Evolutionary conservation across 2,329 filamentous ascomycete genomes (phyloP), one percentile per base, ranked within the genome.

Genomic region (Diaporthe australafricana): DNA sequence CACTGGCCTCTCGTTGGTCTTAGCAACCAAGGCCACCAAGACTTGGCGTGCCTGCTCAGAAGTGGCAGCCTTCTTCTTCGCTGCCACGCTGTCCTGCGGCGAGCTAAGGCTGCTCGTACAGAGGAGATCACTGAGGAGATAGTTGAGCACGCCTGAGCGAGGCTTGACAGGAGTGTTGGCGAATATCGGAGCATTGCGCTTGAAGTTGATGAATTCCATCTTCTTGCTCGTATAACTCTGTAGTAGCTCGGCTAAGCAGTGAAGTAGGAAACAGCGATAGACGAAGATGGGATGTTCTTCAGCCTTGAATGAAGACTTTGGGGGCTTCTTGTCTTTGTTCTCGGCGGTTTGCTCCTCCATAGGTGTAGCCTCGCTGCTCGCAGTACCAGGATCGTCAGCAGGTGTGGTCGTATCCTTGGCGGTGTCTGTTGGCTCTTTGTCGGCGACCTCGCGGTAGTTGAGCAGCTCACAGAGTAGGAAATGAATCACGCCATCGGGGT

Each of bases 201-300:
- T 98, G 84, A 98, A 99, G 81, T 98, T 98, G 85, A 99, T 98
- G 80, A 99, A 98, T 80, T 99, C 97, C 53, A 99, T 90, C 86
- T 99, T 99, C 11, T 95, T 94, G 68, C 95, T 91, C 76, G 95
- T 98, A 84, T 98, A 99, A 78, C 93, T 97, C 71, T 93, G 91
- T 17, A 99, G 86, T 17, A 99, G 89, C 81, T 99, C 96, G 0
- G 94, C 92, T 48, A 99, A 85, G 78, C 95, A 98, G 79, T 96
- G 95, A 40, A 99, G 88, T 66, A 99, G 85, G 84, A 98, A 98
- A 84, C 96, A 98, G 60, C 96, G 91, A 79, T 98, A 99, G 68
- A 98, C 92, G 83, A 97, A 99, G 73, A 98, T 98, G 0, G 95
- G 94, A 80, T 99, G 95, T 42, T 98, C 93, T 65, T 98, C 95